These are phyloP conservation scores for Tolypocladium inflatum DNA, from an alignment of 2,329 filamentous ascomycete species.

Conservation along the genomic window DNA sequence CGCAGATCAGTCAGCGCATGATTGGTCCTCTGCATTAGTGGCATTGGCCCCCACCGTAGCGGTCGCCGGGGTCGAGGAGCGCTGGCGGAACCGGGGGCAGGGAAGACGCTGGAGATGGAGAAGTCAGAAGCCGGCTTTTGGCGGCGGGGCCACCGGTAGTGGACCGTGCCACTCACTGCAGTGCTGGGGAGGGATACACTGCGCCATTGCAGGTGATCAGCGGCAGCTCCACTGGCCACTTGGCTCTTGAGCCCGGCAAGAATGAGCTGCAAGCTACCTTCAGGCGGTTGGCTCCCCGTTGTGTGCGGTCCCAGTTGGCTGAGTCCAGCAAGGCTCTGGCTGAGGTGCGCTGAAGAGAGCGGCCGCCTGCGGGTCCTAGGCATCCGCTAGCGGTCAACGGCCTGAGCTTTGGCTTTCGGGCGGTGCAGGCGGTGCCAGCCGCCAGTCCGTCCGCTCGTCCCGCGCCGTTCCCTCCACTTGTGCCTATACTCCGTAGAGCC, in stretches of 20 bases:
- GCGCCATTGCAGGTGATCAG: neutral
- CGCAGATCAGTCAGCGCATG: neutral
- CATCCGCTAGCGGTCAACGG: neutral
- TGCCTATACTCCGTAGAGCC: neutral
- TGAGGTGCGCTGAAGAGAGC: neutral
- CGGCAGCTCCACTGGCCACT: neutral
- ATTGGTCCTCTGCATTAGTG: neutral
- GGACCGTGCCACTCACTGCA: constrained; percentile 2
- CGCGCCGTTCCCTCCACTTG: constrained; percentile 1
- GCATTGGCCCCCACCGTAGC: neutral
- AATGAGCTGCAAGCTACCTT: neutral
- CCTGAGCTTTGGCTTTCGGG: neutral
- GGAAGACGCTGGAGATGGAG: neutral
- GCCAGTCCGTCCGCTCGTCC: constrained; percentile 3
- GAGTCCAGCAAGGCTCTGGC: neutral
- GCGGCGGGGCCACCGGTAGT: constrained; percentile 3
- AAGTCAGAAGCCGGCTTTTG: constrained; percentile 1
- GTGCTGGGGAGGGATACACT: neutral
- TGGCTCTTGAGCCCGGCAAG: neutral
- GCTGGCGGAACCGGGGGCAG: neutral
- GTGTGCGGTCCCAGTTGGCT: neutral
- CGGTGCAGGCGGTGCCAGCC: constrained; percentile 1
- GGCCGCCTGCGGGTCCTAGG: neutral
- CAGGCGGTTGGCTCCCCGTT: neutral
- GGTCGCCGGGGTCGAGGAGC: neutral